Evolutionary conservation across 2,329 filamentous ascomycete species (phyloP).

Genomic region (Biscogniauxia marginata): DNA sequence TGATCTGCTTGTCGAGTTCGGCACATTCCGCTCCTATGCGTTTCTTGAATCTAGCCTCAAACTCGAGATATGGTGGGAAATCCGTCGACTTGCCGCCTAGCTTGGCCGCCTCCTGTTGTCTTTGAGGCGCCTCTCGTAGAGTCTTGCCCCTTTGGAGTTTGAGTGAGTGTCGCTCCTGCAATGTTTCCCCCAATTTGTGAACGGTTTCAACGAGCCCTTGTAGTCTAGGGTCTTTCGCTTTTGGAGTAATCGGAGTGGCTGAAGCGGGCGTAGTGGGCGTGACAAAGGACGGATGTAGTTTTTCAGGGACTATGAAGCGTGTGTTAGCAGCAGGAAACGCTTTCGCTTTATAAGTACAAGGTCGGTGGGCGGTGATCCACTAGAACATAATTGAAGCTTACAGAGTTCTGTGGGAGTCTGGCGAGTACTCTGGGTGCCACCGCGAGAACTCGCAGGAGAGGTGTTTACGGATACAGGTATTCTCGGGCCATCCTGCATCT

Average conservation of each 20-base stretch:
- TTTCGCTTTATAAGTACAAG: background rate
- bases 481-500: slow-evolving; percentile 5
- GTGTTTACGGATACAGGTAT: slow-evolving; percentile 5
- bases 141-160: slow-evolving; percentile 8
- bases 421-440: slow-evolving; percentile 4
- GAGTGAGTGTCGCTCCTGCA: slow-evolving; percentile 10
- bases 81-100: slow-evolving; percentile 13
- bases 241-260: slow-evolving; percentile 9
- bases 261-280: background rate
- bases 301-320: slow-evolving; percentile 2
- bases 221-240: slow-evolving; percentile 23
- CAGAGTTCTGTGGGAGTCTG: slow-evolving; percentile 16
- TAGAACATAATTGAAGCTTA: slow-evolving; percentile 10
- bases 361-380: background rate
- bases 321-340: slow-evolving; percentile 5
- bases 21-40: slow-evolving; percentile 7
- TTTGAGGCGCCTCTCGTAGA: slow-evolving; percentile 6
- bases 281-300: background rate
- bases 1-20: slow-evolving; percentile 17
- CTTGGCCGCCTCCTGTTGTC: slow-evolving; percentile 8
- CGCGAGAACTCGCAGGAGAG: slow-evolving; percentile 14
- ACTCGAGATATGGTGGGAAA: slow-evolving; percentile 22
- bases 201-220: slow-evolving; percentile 14
- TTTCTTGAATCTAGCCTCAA: slow-evolving; percentile 16
- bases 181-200: slow-evolving; percentile 10